Conservation (phyloP, 768 basidiomycete genomes). For the Boletellus sp. region DNA sequence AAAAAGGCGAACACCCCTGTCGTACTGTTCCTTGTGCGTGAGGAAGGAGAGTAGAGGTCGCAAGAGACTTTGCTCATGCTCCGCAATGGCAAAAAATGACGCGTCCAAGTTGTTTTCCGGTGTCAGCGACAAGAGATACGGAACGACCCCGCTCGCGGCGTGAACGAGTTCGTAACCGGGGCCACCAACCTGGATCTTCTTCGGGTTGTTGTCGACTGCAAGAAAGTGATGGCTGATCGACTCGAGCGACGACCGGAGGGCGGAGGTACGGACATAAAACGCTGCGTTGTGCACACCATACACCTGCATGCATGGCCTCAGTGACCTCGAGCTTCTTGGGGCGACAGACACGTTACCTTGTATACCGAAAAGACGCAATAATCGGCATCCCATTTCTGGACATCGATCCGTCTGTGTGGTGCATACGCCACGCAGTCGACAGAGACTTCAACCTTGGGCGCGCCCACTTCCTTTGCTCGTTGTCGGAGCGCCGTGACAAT, state of each 20-base stretch:
- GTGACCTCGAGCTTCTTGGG: neutral
- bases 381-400: slow-evolving; percentile 74
- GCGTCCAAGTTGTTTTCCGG: slow-evolving; percentile 44
- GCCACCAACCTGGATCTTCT: slow-evolving; percentile 72
- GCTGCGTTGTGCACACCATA: slow-evolving; percentile 72
- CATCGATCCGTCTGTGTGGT: slow-evolving; percentile 68
- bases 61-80: slow-evolving; percentile 60
- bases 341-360: slow-evolving; percentile 44
- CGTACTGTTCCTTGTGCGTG: slow-evolving; percentile 43
- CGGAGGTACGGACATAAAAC: slow-evolving; percentile 52
- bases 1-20: slow-evolving; percentile 63
- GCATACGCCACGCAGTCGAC: slow-evolving; percentile 81
- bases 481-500: slow-evolving; percentile 49
- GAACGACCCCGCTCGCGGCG: slow-evolving; percentile 53
- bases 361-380: slow-evolving; percentile 70
- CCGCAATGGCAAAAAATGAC: slow-evolving; percentile 54
- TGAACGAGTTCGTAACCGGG: slow-evolving; percentile 73
- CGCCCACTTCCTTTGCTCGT: slow-evolving; percentile 49
- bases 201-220: slow-evolving; percentile 38
- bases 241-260: slow-evolving; percentile 49
- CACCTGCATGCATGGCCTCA: slow-evolving; percentile 39
- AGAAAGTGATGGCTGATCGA: slow-evolving; percentile 74
- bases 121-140: slow-evolving; percentile 62
- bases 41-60: slow-evolving; percentile 53
- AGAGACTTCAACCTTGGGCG: slow-evolving; percentile 58